Conservation (phyloP, 495 filamentous ascomycete genomes). For the Xylaria cubensis region DNA sequence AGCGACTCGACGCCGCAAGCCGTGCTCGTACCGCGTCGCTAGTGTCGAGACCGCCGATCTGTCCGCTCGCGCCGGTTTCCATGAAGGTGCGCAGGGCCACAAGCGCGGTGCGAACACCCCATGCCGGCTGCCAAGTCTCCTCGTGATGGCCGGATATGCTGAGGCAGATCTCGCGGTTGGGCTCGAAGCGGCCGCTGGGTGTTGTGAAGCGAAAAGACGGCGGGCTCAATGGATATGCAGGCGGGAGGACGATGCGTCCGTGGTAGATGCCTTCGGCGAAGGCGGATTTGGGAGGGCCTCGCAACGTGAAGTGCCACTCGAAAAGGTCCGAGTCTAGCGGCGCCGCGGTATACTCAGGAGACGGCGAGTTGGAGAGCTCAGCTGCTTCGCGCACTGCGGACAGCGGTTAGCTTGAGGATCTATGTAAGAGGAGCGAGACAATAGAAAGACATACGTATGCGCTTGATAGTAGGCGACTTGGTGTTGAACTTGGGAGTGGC, state of each 20-base stretch:
- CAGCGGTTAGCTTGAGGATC: constrained; percentile 37
- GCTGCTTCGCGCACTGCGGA: constrained; percentile 78
- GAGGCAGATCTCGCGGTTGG: constrained; percentile 96
- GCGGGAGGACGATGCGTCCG: constrained; percentile 89
- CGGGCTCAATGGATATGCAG: constrained; percentile 86
- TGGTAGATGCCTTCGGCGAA: constrained; percentile 89
- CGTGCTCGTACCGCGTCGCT: constrained; percentile 64
- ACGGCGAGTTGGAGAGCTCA: constrained; percentile 78
- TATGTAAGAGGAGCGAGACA: constrained; percentile 13
- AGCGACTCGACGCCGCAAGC: constrained; percentile 66
- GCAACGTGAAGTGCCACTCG: constrained; percentile 99
- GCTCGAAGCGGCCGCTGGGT: constrained; percentile 90
- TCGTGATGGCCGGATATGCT: constrained; percentile 94
- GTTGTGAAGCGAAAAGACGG: constrained; percentile 95
- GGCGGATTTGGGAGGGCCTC: constrained; percentile 80
- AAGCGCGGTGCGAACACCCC: constrained; percentile 85
- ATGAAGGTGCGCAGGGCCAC: constrained; percentile 75
- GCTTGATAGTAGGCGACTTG: constrained; percentile 81
- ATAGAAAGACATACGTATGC: constrained; percentile 64
- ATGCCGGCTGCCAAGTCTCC: constrained; percentile 97
- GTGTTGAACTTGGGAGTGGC: constrained; percentile 65
- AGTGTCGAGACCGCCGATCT: constrained; percentile 88
- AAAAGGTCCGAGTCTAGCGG: constrained; percentile 90
- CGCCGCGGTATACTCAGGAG: constrained; percentile 79
- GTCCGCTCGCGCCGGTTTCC: constrained; percentile 75